Percentiles rank a stretch among this genome's conserved stretches.
Conservation (phyloP, 2,329 filamentous ascomycete genomes). For the Macrophomina pseudophaseolina region DNA sequence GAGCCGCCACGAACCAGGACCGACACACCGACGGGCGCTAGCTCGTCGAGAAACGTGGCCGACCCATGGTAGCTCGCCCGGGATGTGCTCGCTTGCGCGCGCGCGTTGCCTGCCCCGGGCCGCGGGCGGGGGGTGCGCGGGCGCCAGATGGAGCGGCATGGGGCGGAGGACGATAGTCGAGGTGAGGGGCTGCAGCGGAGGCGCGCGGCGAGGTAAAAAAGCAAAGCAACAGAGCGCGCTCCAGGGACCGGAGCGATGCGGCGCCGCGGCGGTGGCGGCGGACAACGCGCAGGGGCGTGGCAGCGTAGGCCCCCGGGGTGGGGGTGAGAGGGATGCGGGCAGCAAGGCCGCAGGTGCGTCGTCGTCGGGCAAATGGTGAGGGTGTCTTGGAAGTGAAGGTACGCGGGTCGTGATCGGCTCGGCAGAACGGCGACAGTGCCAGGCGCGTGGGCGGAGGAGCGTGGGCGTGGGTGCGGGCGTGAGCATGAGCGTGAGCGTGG, state of each 20-base stretch:
- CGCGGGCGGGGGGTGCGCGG: background rate
- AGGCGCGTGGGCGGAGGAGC: background rate
- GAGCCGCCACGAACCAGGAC: conserved; percentile 22
- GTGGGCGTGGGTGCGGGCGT: no score
- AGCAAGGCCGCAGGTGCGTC: conserved; percentile 7
- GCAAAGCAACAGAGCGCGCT: background rate
- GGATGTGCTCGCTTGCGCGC: background rate
- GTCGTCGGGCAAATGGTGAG: conserved; percentile 9
- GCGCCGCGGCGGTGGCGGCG: conserved; percentile 9
- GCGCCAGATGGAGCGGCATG: conserved; percentile 1
- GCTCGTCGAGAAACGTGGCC: conserved; percentile 22
- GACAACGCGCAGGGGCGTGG: background rate
- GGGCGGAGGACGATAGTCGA: background rate
- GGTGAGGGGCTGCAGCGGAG: background rate
- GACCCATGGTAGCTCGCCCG: background rate
- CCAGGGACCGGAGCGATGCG: background rate
- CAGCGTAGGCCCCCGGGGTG: background rate
- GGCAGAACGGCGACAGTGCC: background rate
- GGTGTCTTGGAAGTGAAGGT: background rate
- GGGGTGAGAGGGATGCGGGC: background rate
- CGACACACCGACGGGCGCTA: background rate
- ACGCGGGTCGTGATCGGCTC: background rate
- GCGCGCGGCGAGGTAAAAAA: background rate
- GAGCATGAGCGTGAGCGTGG: background rate
- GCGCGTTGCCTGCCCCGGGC: background rate